A percentile compares a stretch with the other conserved stretches of the same genome.
phyloP scores from a whole-genome alignment of 2,329 filamentous ascomycete species.

The Phialophora expanda region DNA sequence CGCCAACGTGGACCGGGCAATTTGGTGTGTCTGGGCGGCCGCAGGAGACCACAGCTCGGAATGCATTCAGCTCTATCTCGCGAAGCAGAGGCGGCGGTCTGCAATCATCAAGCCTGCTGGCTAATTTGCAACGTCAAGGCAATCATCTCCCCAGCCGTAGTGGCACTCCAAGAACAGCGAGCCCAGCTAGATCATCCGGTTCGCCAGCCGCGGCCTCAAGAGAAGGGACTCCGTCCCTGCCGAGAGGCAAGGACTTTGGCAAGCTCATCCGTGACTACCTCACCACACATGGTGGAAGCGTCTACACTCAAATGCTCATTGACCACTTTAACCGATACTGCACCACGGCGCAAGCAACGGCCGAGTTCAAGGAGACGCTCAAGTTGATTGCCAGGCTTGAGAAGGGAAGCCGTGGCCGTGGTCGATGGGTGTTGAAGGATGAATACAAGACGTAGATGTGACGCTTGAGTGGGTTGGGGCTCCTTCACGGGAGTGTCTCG shows the following conservation, averaged over 20 bases:
- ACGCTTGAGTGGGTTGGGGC: not conserved
- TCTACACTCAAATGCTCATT: conserved; percentile 82
- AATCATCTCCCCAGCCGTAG: conserved; percentile 23
- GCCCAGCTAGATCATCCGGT: conserved; percentile 37
- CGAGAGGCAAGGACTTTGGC: conserved; percentile 66
- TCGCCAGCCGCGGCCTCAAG: conserved; percentile 33
- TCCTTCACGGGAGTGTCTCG: not conserved
- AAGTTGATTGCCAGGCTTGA: conserved; percentile 76
- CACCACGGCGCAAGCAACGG: conserved; percentile 68
- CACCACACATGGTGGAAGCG: conserved; percentile 74
- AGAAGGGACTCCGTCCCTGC: conserved; percentile 43
- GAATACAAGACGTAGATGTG: conserved; percentile 51
- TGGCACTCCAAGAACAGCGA: conserved; percentile 33
- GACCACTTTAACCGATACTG: conserved; percentile 89
- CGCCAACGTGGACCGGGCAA: conserved; percentile 91
- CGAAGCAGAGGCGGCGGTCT: conserved; percentile 39
- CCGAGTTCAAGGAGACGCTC: conserved; percentile 82
- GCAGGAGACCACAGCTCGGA: conserved; percentile 56
- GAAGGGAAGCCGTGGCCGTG: conserved; percentile 56
- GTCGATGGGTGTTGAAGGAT: conserved; percentile 65
- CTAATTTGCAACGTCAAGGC: conserved; percentile 64
- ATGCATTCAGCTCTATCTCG: conserved; percentile 47
- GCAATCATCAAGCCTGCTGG: conserved; percentile 57
- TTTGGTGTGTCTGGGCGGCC: conserved; percentile 78
- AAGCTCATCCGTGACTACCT: conserved; percentile 80